Evolutionary conservation across 139 green algal species (phyloP).

Genomic region (Chlamydomonas incerta): DNA sequence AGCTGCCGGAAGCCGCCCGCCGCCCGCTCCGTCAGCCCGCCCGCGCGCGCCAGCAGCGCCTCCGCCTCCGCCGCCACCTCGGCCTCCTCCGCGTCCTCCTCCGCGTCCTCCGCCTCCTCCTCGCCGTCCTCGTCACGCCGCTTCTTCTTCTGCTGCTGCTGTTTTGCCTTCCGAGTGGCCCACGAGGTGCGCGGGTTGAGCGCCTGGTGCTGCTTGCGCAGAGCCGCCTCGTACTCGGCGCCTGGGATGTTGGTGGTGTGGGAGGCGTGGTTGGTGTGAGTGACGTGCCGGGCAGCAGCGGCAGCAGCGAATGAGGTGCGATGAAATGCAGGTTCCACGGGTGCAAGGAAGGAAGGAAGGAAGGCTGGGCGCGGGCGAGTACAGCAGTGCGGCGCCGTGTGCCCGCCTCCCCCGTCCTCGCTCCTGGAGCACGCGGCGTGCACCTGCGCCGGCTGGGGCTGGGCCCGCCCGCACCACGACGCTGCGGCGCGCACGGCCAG

Average conservation of each 20-base stretch:
- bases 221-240: constrained; percentile 75
- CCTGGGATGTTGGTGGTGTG: constrained; percentile 46
- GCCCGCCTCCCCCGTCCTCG: too few species aligned
- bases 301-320: too few species aligned
- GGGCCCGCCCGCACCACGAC: too few species aligned
- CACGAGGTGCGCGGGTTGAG: constrained; percentile 80
- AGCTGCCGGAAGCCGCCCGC: constrained; percentile 2
- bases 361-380: too few species aligned
- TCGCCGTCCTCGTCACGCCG: background rate
- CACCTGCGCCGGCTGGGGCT: too few species aligned
- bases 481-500: too few species aligned
- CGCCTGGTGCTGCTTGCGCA: constrained; percentile 78
- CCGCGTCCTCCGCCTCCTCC: constrained; percentile 3
- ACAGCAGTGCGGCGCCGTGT: too few species aligned
- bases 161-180: constrained; percentile 48
- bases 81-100: background rate
- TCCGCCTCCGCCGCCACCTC: constrained; percentile 9
- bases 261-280: too few species aligned
- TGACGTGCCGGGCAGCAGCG: too few species aligned
- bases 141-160: background rate
- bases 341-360: too few species aligned
- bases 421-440: too few species aligned
- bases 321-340: too few species aligned
- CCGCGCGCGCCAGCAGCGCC: constrained; percentile 45
- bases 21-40: constrained; percentile 51